phyloP scores from a whole-genome alignment of 257 asterid genomes.

The Solanum chilense region DNA sequence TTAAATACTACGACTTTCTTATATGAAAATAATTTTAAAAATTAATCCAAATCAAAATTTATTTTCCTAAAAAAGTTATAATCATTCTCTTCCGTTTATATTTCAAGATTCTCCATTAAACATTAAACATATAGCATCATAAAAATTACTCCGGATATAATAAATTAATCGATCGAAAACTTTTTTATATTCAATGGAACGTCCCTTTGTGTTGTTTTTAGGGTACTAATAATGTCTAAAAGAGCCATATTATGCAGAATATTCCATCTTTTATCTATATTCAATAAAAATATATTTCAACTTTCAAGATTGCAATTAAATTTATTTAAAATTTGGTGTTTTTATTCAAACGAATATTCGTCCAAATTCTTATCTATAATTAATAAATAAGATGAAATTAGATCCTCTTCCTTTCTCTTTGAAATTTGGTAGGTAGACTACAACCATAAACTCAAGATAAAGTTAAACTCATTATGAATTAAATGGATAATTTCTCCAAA shows the following conservation, averaged over 20 bases:
- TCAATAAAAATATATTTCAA: not conserved
- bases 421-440: not conserved
- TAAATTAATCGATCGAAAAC: not conserved
- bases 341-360: not conserved
- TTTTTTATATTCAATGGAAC: not conserved
- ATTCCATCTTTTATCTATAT: not conserved
- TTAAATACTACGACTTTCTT: no score
- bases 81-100: not conserved
- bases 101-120: no score
- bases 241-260: not conserved
- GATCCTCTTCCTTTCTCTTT: not conserved
- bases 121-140: not conserved
- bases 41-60: no score
- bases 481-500: not conserved
- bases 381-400: not conserved
- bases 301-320: not conserved
- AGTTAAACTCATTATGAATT: not conserved
- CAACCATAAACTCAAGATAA: not conserved
- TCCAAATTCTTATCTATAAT: not conserved
- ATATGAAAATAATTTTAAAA: no score
- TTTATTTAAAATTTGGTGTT: not conserved
- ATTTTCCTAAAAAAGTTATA: no score
- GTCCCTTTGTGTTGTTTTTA: not conserved
- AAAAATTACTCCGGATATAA: not conserved
- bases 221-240: not conserved